Percentiles rank a stretch among this genome's conserved stretches.
Conservation (phyloP, 2,329 filamentous ascomycete species). For the Golovinomyces cichoracearum region DNA sequence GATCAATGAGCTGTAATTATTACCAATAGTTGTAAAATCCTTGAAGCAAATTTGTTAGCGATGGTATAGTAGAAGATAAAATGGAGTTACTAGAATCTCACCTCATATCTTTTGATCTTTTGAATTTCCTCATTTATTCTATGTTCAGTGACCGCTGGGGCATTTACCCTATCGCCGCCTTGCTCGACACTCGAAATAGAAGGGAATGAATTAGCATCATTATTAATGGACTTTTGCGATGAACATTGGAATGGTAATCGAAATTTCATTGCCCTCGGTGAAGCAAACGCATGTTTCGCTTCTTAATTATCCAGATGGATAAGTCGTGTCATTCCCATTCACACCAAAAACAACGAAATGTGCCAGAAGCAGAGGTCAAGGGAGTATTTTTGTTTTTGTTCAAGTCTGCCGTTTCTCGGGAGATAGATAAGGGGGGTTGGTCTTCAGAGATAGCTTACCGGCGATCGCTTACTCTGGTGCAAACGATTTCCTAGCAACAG, state of each 20-base stretch:
- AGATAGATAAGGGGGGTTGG: too few species aligned
- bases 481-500: too few species aligned
- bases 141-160: slow-evolving; percentile 30
- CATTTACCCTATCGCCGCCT: slow-evolving; percentile 30
- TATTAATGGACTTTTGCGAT: slow-evolving; percentile 7
- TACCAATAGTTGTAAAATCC: slow-evolving; percentile 88
- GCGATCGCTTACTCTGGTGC: too few species aligned
- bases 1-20: not conserved
- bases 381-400: too few species aligned
- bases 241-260: slow-evolving; percentile 11
- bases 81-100: slow-evolving; percentile 16
- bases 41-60: slow-evolving; percentile 12
- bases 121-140: slow-evolving; percentile 84
- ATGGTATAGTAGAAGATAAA: not conserved
- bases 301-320: not conserved
- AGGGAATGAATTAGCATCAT: slow-evolving; percentile 18
- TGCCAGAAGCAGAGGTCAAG: too few species aligned
- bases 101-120: slow-evolving; percentile 91
- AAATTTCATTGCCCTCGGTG: slow-evolving; percentile 15
- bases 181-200: slow-evolving; percentile 39
- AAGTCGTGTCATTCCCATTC: too few species aligned
- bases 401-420: too few species aligned
- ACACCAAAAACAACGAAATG: too few species aligned
- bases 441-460: too few species aligned
- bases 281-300: slow-evolving; percentile 5